A percentile compares a stretch with the other conserved stretches of the same genome.
These are phyloP conservation scores for Fusarium sp. DNA, from an alignment of 2,329 filamentous ascomycete species.

Conservation along the genomic window DNA sequence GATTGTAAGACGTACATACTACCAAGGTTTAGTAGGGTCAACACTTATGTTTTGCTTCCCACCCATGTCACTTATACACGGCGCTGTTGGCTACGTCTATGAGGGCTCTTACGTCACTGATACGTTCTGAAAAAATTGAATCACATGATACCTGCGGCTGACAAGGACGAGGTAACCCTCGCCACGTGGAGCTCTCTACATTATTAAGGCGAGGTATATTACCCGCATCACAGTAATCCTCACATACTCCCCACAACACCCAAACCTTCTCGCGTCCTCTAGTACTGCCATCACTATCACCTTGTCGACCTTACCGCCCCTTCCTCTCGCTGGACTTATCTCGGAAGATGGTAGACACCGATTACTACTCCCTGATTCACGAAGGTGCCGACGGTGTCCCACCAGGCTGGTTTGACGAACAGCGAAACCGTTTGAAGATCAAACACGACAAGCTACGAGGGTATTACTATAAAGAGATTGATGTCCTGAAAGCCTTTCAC, in stretches of 20 bases:
- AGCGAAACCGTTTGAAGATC: neutral
- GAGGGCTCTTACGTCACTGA: too few relatives aligned
- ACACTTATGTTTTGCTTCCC: neutral
- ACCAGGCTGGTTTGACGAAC: neutral
- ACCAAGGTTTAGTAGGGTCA: neutral
- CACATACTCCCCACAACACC: neutral
- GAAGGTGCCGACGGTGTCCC: neutral
- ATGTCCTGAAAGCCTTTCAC: neutral
- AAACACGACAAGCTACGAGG: neutral
- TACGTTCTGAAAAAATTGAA: too few relatives aligned
- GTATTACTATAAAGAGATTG: neutral
- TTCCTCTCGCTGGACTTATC: neutral
- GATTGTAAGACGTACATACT: neutral
- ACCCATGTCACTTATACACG: neutral
- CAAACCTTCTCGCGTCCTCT: neutral
- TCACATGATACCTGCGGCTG: too few relatives aligned
- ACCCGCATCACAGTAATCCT: neutral
- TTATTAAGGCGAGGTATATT: too few relatives aligned
- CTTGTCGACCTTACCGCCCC: neutral
- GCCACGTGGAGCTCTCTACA: too few relatives aligned
- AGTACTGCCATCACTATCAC: neutral
- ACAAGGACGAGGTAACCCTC: too few relatives aligned
- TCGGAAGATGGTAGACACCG: neutral
- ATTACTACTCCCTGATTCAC: neutral
- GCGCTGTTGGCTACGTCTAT: neutral